Percentiles rank a stretch among this genome's conserved stretches.
Conservation (phyloP, 2,329 filamentous ascomycete species). For the Rutstroemia sp. region DNA sequence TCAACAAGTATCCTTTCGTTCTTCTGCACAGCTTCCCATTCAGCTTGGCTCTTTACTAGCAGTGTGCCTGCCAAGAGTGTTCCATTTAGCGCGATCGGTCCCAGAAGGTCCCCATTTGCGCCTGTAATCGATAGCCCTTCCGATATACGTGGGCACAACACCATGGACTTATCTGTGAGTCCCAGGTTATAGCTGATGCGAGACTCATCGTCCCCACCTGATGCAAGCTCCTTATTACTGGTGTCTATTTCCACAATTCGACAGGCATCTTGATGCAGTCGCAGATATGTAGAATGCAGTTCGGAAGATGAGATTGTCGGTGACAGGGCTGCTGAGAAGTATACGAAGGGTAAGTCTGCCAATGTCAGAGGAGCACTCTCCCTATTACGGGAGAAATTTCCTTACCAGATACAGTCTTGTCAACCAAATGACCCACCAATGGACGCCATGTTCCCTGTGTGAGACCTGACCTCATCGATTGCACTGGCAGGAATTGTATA, state of each 20-base stretch:
- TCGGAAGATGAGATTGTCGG: constrained; percentile 12
- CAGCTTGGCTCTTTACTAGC: constrained; percentile 50
- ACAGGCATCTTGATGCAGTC: constrained; percentile 21
- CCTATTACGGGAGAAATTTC: background rate
- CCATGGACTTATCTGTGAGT: constrained; percentile 47
- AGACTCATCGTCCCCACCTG: constrained; percentile 24
- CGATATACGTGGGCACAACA: constrained; percentile 45
- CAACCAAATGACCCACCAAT: constrained; percentile 36
- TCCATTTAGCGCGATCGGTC: constrained; percentile 44
- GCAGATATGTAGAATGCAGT: constrained; percentile 22
- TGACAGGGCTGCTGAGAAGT: constrained; percentile 22
- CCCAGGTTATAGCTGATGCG: constrained; percentile 58
- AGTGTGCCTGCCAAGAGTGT: constrained; percentile 58
- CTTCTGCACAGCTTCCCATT: constrained; percentile 46
- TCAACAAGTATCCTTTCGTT: constrained; percentile 35
- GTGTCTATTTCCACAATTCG: background rate
- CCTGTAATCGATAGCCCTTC: constrained; percentile 37
- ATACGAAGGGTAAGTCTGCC: constrained; percentile 25
- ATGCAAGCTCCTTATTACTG: background rate
- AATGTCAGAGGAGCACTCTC: background rate
- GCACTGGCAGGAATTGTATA: constrained; percentile 62
- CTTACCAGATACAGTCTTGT: constrained; percentile 14
- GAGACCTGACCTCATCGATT: constrained; percentile 49
- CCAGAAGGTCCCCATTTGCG: constrained; percentile 20
- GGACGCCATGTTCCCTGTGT: constrained; percentile 39